A percentile compares a stretch with the other conserved stretches of the same genome.
Conservation (phyloP, 306 rosid species). For the Medicago arabica region DNA sequence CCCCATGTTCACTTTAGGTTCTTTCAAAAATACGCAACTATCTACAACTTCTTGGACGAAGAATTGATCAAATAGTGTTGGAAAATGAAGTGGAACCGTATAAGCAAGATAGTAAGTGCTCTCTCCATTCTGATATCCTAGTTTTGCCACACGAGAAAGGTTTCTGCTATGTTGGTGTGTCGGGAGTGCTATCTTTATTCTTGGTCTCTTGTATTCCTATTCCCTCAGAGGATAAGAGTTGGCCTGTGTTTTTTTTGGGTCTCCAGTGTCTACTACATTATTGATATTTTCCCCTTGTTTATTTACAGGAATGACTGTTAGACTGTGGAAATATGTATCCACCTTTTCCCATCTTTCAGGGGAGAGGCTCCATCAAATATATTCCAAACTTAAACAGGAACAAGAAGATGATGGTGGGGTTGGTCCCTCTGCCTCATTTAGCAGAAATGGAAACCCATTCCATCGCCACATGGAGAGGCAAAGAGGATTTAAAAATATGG, state of each 20-base stretch:
- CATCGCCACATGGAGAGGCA: slow-evolving; percentile 60
- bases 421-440: slow-evolving; percentile 78
- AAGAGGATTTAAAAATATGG: slow-evolving; percentile 61
- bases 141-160: not conserved
- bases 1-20: slow-evolving; percentile 57
- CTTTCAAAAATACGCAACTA: slow-evolving; percentile 90
- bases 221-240: slow-evolving; percentile 2
- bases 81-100: slow-evolving; percentile 84
- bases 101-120: slow-evolving; percentile 89
- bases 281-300: slow-evolving; percentile 11
- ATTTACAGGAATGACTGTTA: slow-evolving; percentile 85
- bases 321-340: slow-evolving; percentile 98
- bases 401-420: slow-evolving; percentile 70
- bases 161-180: slow-evolving; percentile 28
- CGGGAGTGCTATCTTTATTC: not conserved
- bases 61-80: slow-evolving; percentile 82
- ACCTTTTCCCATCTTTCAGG: slow-evolving; percentile 96
- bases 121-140: not conserved
- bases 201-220: not conserved
- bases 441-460: slow-evolving; percentile 65
- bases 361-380: slow-evolving; percentile 91
- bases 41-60: slow-evolving; percentile 94
- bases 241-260: not conserved
- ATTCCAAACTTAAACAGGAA: slow-evolving; percentile 87
- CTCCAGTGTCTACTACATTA: not conserved